Conservation (phyloP, 202 grass and related monocot species). For the Brachypodium distachyon region DNA sequence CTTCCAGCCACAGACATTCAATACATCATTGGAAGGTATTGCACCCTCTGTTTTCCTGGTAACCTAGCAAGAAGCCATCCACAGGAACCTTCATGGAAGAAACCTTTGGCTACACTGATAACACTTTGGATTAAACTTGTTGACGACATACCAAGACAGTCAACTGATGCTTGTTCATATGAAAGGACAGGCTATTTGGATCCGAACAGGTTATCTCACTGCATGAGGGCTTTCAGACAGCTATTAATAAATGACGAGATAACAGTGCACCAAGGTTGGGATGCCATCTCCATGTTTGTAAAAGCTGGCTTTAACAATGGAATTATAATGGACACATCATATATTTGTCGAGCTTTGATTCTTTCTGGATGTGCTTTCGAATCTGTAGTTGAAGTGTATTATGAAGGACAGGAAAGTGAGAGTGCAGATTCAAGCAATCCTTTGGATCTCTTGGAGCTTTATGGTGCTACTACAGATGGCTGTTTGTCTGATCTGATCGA, state of each 20-base stretch:
- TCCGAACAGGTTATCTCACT: conserved; percentile 41
- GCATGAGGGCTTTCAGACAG: conserved; percentile 60
- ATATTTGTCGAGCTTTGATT: conserved; percentile 77
- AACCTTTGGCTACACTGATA: conserved; percentile 46
- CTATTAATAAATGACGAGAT: conserved; percentile 56
- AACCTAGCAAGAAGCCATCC: conserved; percentile 49
- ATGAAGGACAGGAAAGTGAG: conserved; percentile 27
- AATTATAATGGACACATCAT: conserved; percentile 40
- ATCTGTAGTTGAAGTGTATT: conserved; percentile 54
- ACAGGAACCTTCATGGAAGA: conserved; percentile 70
- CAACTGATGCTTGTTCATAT: conserved; percentile 12
- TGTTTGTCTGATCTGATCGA: conserved; percentile 45
- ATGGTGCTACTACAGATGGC: conserved; percentile 34
- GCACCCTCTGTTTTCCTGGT: conserved; percentile 63
- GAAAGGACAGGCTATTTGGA: conserved; percentile 33
- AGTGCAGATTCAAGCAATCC: conserved; percentile 24
- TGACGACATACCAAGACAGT: conserved; percentile 42
- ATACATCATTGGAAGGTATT: conserved; percentile 60
- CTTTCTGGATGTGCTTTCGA: conserved; percentile 70
- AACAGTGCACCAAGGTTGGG: conserved; percentile 75
- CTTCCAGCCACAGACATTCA: conserved; percentile 62
- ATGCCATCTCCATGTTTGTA: conserved; percentile 55
- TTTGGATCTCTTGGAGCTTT: conserved; percentile 62
- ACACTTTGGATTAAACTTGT: conserved; percentile 77
- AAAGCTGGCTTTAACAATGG: conserved; percentile 42